phyloP scores from a whole-genome alignment of 495 filamentous ascomycete species.

The Diplogelasinospora grovesii region DNA sequence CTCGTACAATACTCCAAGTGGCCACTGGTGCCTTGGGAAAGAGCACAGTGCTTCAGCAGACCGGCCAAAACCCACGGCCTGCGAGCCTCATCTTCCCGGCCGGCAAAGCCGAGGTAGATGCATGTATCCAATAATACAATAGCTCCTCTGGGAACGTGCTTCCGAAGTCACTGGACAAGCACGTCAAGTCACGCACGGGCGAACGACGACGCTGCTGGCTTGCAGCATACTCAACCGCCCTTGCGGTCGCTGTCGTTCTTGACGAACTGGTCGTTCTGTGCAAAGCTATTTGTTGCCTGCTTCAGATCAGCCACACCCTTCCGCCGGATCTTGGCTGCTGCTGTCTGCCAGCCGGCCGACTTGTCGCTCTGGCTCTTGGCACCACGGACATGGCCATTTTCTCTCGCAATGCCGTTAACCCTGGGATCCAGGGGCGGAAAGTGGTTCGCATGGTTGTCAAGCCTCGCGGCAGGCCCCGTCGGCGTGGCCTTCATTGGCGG shows the following conservation, averaged over 20 bases:
- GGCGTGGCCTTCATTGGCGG: slow-evolving; percentile 12
- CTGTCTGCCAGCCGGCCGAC: slow-evolving; percentile 41
- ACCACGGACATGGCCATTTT: slow-evolving; percentile 42
- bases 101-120: slow-evolving; percentile 3
- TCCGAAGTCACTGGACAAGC: too few species aligned
- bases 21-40: too few species aligned
- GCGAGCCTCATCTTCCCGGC: slow-evolving; percentile 10
- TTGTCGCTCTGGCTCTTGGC: slow-evolving; percentile 44
- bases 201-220: neutral
- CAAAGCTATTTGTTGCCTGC: slow-evolving; percentile 23
- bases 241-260: slow-evolving; percentile 48
- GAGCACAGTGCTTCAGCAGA: too few species aligned
- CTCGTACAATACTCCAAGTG: too few species aligned
- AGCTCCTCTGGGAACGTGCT: neutral
- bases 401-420: slow-evolving; percentile 27
- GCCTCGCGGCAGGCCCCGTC: slow-evolving; percentile 13
- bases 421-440: slow-evolving; percentile 25
- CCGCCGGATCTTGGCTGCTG: slow-evolving; percentile 41
- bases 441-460: slow-evolving; percentile 18
- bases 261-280: slow-evolving; percentile 41
- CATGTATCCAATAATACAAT: slow-evolving; percentile 25
- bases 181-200: neutral
- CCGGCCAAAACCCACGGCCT: too few species aligned
- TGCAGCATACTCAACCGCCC: slow-evolving; percentile 34
- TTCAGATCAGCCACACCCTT: slow-evolving; percentile 35